Evolutionary conservation across 805 yeast species (phyloP).

Genomic region (Helenozyma rhizophorensis): DNA sequence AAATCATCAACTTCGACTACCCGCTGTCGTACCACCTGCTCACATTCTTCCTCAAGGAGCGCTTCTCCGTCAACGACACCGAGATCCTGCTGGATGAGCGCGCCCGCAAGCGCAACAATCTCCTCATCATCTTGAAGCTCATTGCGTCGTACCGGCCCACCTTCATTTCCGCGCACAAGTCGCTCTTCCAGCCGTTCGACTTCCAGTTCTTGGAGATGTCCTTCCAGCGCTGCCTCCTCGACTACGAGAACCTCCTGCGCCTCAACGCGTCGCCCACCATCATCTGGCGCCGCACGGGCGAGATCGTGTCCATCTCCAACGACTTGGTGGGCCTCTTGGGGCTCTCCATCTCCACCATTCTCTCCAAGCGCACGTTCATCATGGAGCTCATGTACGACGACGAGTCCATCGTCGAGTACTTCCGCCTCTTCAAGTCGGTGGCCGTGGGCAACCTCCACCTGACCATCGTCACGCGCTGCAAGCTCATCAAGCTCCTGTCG

Average conservation of each 20-base stretch:
- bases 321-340: slow-evolving; percentile 71
- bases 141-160: slow-evolving; percentile 70
- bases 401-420: slow-evolving; percentile 66
- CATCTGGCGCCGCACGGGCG: slow-evolving; percentile 85
- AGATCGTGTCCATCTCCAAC: slow-evolving; percentile 72
- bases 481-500: slow-evolving; percentile 31
- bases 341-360: slow-evolving; percentile 51
- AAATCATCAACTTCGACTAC: slow-evolving; percentile 51
- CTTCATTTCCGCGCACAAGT: slow-evolving; percentile 71
- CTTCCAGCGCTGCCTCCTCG: slow-evolving; percentile 39
- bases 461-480: slow-evolving; percentile 48
- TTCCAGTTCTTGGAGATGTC: slow-evolving; percentile 48
- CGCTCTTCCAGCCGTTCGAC: slow-evolving; percentile 63
- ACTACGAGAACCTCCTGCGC: slow-evolving; percentile 41
- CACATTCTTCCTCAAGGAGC: slow-evolving; percentile 47
- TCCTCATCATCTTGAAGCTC: slow-evolving; percentile 46
- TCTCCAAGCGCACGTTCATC: slow-evolving; percentile 60
- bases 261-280: slow-evolving; percentile 74
- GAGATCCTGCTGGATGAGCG: slow-evolving; percentile 24
- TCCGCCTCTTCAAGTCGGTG: slow-evolving; percentile 62
- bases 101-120: slow-evolving; percentile 26
- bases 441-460: slow-evolving; percentile 66
- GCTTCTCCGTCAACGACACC: slow-evolving; percentile 51
- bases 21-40: slow-evolving; percentile 61
- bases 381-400: slow-evolving; percentile 79